Percentiles rank a stretch among this genome's conserved stretches.
These are phyloP conservation scores for Trichoderma sp. DNA, from an alignment of 2,329 filamentous ascomycete species.

Conservation along the genomic window DNA sequence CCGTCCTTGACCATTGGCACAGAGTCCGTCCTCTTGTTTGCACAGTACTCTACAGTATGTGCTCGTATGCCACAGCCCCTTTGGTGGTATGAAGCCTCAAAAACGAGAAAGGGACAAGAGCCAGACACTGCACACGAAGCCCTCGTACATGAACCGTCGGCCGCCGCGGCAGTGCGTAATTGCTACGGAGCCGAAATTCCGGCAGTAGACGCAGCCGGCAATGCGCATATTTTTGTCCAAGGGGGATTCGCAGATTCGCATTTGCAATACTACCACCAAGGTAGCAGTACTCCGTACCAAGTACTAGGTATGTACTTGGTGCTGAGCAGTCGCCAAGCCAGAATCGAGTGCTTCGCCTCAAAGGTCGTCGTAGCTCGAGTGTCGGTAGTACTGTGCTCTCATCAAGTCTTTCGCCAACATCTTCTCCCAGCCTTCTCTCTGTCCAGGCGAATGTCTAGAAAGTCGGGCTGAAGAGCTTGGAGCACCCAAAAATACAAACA, in stretches of 20 bases:
- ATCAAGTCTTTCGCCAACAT: not conserved
- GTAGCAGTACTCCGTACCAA: not conserved
- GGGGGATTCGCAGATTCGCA: constrained; percentile 5
- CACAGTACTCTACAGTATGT: not conserved
- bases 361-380: not conserved
- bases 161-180: constrained; percentile 6
- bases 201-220: constrained; percentile 12
- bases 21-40: not conserved
- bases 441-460: not conserved
- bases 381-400: not conserved
- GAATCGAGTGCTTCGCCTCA: not conserved
- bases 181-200: constrained; percentile 15
- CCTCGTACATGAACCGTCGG: not conserved
- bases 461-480: not conserved
- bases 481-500: not conserved
- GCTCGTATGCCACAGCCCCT: not conserved
- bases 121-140: not conserved
- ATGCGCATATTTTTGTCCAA: not conserved
- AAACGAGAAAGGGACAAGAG: not conserved
- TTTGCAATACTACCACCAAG: not conserved
- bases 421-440: not conserved
- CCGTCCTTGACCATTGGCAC: not conserved
- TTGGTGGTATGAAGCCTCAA: not conserved
- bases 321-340: constrained; percentile 4
- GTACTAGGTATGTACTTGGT: not conserved